These are phyloP conservation scores for Durio zibethinus DNA, from an alignment of 345 rosid species.

Conservation along the genomic window DNA sequence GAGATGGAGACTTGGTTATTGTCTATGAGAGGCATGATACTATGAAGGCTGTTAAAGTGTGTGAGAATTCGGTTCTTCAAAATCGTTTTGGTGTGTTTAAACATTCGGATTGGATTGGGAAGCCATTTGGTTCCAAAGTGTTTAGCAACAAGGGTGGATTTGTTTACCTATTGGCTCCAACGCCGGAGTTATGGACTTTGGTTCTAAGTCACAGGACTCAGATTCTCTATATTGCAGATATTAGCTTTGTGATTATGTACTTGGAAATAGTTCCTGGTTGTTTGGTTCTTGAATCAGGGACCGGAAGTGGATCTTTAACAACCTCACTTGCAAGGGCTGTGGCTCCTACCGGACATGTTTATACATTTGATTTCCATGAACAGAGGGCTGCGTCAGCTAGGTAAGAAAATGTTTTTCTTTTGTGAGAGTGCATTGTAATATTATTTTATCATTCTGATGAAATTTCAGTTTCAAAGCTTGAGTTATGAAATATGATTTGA, in stretches of 20 bases:
- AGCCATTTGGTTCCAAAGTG: slow-evolving; percentile 90
- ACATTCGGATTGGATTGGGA: slow-evolving; percentile 93
- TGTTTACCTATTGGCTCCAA: slow-evolving; percentile 76
- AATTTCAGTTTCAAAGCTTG: not conserved
- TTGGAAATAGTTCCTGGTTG: slow-evolving; percentile 91
- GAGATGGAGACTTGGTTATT: slow-evolving; percentile 74
- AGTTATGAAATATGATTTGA: not conserved
- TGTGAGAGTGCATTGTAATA: not conserved
- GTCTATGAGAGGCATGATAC: slow-evolving; percentile 79
- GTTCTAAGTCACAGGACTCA: slow-evolving; percentile 95
- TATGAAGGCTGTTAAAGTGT: slow-evolving; percentile 76
- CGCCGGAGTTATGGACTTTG: slow-evolving; percentile 91
- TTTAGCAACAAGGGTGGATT: slow-evolving; percentile 82
- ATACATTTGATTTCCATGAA: slow-evolving; percentile 91
- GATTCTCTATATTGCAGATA: slow-evolving; percentile 93
- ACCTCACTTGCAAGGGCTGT: slow-evolving; percentile 87
- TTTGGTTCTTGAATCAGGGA: slow-evolving; percentile 91
- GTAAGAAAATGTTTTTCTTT: slow-evolving; percentile 28
- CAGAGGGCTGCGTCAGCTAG: slow-evolving; percentile 91
- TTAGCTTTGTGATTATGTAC: slow-evolving; percentile 71
- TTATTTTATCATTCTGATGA: not conserved
- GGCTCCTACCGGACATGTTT: slow-evolving; percentile 88
- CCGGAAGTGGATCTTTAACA: slow-evolving; percentile 90
- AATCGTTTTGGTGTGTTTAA: slow-evolving; percentile 85
- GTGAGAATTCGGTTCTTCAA: slow-evolving; percentile 57